phyloP scores from a whole-genome alignment of 169 alveolate genomes.

The Plasmodium fragile region DNA sequence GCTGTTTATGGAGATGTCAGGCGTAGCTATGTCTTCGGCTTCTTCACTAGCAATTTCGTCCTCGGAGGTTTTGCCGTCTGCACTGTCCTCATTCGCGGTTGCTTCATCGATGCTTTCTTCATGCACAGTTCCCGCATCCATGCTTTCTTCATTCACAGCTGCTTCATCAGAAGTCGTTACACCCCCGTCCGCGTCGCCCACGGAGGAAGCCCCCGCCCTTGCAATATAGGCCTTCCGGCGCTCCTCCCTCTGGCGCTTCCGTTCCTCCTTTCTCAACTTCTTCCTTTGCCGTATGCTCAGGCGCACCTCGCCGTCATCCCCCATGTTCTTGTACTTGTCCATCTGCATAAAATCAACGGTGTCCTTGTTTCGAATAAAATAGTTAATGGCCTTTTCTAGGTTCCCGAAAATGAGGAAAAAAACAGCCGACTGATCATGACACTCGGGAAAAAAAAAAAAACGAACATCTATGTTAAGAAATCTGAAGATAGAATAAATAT shows the following conservation, averaged over 20 bases:
- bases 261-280: background rate
- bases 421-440: slow-evolving; percentile 57
- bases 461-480: slow-evolving; percentile 52
- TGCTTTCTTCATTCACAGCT: background rate
- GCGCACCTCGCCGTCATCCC: background rate
- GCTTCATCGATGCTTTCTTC: background rate
- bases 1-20: background rate
- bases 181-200: background rate
- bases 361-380: slow-evolving; percentile 24
- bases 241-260: background rate
- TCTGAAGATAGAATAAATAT: slow-evolving; percentile 69
- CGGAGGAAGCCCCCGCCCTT: background rate
- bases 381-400: slow-evolving; percentile 39
- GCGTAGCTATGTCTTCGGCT: background rate
- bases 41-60: background rate
- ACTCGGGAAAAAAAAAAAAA: slow-evolving; percentile 56
- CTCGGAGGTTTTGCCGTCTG: background rate
- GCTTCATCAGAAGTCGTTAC: background rate
- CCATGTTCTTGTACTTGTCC: background rate
- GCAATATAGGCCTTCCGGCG: slow-evolving; percentile 10
- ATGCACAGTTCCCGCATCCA: background rate
- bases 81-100: background rate
- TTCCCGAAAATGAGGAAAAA: slow-evolving; percentile 71
- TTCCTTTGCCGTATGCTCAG: slow-evolving; percentile 15
- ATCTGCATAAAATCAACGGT: slow-evolving; percentile 32